Base-by-base conservation (phyloP, 352 stramenopile species). In the Thalassiosira mediterranea region DNA sequence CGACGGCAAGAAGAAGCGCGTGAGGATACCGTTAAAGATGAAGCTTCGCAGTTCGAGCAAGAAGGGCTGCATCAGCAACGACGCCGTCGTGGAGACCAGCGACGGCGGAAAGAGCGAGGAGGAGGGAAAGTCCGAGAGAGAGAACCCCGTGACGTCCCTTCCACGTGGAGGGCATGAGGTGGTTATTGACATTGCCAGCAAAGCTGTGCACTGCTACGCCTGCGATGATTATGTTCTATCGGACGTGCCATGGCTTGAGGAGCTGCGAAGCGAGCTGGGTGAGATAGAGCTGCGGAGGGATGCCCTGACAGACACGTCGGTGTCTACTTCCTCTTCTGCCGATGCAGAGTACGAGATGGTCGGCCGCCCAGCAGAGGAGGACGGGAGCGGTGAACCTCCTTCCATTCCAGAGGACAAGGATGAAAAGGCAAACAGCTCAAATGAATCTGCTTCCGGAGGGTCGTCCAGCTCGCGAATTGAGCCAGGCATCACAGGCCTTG, bases 151-250 rank as follows among this genome's bases (percentile, higher is more conserved):
- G 38, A 59, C 32, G 32, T 10, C 42, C 29, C 23, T 70, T 34
- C 13, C 17, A 19, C n/a, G 40, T 61, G 61, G 37, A 56, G 54
- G 68, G 17, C 73, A 82, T 38, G 65, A 69, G 38, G 73, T 82
- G 3, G 77, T 64, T 34, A 73, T 82, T 21, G 73, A 82, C 62
- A 76, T 82, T 51, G 66, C 77, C 4, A 61, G 10, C 17, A 76
- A 77, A 21, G 73, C 73, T 32, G 66, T 79, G 1, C 73, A 82
- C 61, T 82, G 73, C 46, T 82, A 82, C 58, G 53, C 47, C 3
- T 82, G 73, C 44, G 66, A 82, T 61, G 73, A 82, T 46, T 82
- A 82, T 23, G 51, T 82, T 17, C 32, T 82, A 32, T 82, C 73
- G 8, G 73, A 82, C 66, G 73, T 29, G 0, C 25, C 42, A 2